Evolutionary conservation across 2,329 filamentous ascomycete genomes (phyloP).

Genomic region (Talaromyces piceae): DNA sequence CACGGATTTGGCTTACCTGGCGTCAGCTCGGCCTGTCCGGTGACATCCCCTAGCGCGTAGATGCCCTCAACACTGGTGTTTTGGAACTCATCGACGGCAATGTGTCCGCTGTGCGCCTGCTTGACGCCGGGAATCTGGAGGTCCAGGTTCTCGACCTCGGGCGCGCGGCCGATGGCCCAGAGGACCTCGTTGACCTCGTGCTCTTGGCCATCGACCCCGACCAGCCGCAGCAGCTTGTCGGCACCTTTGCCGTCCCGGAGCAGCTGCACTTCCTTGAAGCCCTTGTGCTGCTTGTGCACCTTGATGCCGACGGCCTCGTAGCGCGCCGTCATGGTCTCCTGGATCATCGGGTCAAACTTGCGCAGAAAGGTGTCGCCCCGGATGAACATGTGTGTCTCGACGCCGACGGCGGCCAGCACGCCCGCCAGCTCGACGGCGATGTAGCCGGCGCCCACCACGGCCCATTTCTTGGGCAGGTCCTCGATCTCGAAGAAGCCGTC

Average conservation of each 20-base stretch:
- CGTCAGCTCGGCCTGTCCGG: constrained; percentile 44
- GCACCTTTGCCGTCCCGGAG: constrained; percentile 39
- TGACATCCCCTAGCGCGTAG: constrained; percentile 46
- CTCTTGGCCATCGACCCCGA: constrained; percentile 36
- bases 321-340: constrained; percentile 44
- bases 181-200: constrained; percentile 43
- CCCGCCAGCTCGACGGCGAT: constrained; percentile 47
- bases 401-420: constrained; percentile 42
- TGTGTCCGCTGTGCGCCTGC: constrained; percentile 30
- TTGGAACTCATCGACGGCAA: constrained; percentile 44
- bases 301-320: constrained; percentile 44
- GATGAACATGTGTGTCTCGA: constrained; percentile 46
- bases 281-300: constrained; percentile 40
- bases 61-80: constrained; percentile 42
- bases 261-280: constrained; percentile 42
- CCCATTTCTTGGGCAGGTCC: constrained; percentile 43
- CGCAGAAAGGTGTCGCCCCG: constrained; percentile 42
- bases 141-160: constrained; percentile 38
- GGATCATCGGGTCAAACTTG: constrained; percentile 48
- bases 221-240: constrained; percentile 40
- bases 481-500: constrained; percentile 47
- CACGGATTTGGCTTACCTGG: constrained; percentile 29
- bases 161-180: constrained; percentile 44
- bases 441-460: constrained; percentile 45
- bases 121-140: constrained; percentile 38